Base-by-base conservation (phyloP, 179 eudicot species). In the Pouteria campechiana region DNA sequence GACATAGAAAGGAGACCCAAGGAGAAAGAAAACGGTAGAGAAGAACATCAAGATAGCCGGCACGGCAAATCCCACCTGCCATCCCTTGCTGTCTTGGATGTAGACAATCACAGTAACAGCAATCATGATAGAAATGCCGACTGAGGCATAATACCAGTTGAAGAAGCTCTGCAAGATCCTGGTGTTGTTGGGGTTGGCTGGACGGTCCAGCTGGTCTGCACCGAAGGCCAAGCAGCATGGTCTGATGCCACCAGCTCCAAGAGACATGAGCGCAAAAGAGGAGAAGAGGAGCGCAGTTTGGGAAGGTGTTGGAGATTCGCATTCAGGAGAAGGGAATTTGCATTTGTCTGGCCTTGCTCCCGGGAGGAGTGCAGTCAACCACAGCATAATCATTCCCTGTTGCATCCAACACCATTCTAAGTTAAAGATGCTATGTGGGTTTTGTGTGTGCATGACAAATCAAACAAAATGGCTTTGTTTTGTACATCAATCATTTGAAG, bases 171-270 rank as follows among this genome's bases (percentile, higher is more conserved):
- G 93, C 17, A 89, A 43, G 13, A 76, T 70, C 44, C 69, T 78
- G 12, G 53, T 48, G 3, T 76, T 78, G 32, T 65, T 65, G 5
- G 68, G 64, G 18, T 62, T 55, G 7, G 65, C 66, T 54, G 69
- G 62, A 16, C 45, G 67, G 46, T 81, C 83, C 3, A 89, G 44
- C 65, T 89, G 97, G 44, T 85, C 89, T 0, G 95, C 97, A 3
- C 97, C 97, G 29, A 89, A 89, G 11, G 97, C 95, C n/a, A 78
- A 72, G 13, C 95, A 89, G 47, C 89, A 78, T 0, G 97, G 74
- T 27, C 93, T 54, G 17, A 81, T 65, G 17, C 97, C 97, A 41
- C 95, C 95, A 1, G 97, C 88, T 4, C 97, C 97, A 10, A 85
- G 40, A 2, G 95, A 79, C 81, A 85, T 75, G 35, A 89, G 53